A percentile compares a stretch with the other conserved stretches of the same genome.
Conservation (phyloP, 495 filamentous ascomycete genomes). For the Neurospora sp. region DNA sequence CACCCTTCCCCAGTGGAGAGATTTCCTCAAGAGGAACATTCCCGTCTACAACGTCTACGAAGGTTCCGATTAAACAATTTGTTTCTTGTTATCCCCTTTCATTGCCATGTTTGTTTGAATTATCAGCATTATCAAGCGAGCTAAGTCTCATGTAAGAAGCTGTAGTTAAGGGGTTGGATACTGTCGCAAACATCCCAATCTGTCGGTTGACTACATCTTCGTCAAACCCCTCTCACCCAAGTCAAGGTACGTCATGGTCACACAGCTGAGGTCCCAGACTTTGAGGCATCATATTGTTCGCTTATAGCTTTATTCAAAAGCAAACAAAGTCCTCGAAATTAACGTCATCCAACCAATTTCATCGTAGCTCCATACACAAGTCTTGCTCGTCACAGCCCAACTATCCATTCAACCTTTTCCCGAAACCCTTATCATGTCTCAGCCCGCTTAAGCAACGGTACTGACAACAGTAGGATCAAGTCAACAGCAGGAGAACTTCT, state of each 20-base stretch:
- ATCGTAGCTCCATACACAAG: neutral
- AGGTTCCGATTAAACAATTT: slow-evolving; percentile 5
- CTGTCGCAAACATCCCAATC: neutral
- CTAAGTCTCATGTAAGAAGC: neutral
- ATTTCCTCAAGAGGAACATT: slow-evolving; percentile 11
- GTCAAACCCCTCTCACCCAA: neutral
- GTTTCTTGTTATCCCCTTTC: neutral
- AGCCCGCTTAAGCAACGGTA: too few species aligned
- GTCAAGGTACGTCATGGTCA: neutral
- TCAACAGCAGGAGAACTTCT: too few species aligned
- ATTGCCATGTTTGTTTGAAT: neutral
- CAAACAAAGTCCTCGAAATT: neutral
- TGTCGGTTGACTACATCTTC: neutral
- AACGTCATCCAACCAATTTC: neutral
- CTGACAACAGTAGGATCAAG: too few species aligned
- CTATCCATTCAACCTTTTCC: neutral
- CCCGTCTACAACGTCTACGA: slow-evolving; percentile 14
- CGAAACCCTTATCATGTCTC: too few species aligned
- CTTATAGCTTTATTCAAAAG: neutral
- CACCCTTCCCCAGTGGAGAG: slow-evolving; percentile 12
- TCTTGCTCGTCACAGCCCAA: neutral
- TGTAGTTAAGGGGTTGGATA: neutral
- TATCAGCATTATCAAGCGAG: neutral
- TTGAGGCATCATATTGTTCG: neutral
- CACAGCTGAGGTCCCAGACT: neutral